Percentiles rank a stretch among this genome's conserved stretches.
These are phyloP conservation scores for Cladophialophora bantiana DNA, from an alignment of 2,329 filamentous ascomycete species.

Conservation along the genomic window DNA sequence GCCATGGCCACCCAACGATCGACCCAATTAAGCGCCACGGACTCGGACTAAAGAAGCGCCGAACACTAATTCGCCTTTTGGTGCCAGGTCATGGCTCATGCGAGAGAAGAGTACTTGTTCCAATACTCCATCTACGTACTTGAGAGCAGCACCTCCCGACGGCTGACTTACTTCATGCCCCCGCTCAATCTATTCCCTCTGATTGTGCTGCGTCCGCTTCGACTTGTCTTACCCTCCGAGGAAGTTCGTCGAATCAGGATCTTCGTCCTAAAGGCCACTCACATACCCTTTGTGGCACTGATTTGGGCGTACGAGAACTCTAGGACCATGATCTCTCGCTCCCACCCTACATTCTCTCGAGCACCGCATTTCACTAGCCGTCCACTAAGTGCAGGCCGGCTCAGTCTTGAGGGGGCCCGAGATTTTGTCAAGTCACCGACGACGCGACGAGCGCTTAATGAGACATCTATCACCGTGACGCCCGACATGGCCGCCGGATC, in stretches of 20 bases:
- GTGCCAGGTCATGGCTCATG: constrained; percentile 64
- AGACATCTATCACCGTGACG: constrained; percentile 26
- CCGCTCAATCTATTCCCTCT: constrained; percentile 66
- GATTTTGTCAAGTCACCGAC: constrained; percentile 30
- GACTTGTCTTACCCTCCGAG: constrained; percentile 63
- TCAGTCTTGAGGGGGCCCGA: constrained; percentile 29
- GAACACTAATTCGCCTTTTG: constrained; percentile 28
- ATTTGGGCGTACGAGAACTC: constrained; percentile 63
- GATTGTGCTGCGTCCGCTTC: constrained; percentile 62
- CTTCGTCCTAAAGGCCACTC: constrained; percentile 64
- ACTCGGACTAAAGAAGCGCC: constrained; percentile 11
- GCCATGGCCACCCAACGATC: constrained; percentile 23
- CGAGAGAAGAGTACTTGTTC: constrained; percentile 67
- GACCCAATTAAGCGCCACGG: constrained; percentile 1
- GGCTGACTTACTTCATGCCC: constrained; percentile 57
- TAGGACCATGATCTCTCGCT: constrained; percentile 43
- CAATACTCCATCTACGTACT: constrained; percentile 56
- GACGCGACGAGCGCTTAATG: constrained; percentile 27
- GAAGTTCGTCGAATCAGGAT: constrained; percentile 63
- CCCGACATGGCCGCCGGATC: constrained; percentile 25
- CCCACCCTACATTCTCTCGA: constrained; percentile 32
- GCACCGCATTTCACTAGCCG: constrained; percentile 34
- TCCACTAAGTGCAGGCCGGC: constrained; percentile 30
- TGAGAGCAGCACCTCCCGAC: constrained; percentile 55
- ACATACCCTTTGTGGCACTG: constrained; percentile 63